A percentile compares a stretch with the other conserved stretches of the same genome.
These are phyloP conservation scores for Alloascoidea hylecoeti DNA, from an alignment of 805 yeast species.

Conservation along the genomic window DNA sequence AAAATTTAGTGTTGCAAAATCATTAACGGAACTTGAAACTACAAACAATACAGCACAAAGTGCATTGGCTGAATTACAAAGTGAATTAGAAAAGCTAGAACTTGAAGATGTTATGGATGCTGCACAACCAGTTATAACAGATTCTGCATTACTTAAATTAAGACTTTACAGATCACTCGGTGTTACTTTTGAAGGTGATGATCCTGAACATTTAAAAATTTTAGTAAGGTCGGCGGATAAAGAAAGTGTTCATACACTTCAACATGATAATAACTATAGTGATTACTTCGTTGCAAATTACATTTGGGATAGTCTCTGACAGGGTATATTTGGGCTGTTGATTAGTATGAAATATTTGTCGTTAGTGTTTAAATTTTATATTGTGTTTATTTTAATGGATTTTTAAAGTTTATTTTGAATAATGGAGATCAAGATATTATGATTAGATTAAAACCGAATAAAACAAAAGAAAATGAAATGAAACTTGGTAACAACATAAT, in stretches of 20 bases:
- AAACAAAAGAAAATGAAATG: no score
- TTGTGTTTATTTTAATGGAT: no score
- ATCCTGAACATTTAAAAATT: slow-evolving; percentile 8
- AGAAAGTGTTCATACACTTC: slow-evolving; percentile 10
- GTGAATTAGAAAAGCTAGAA: slow-evolving; percentile 9
- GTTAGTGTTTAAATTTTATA: no score
- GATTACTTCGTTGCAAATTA: slow-evolving; percentile 61
- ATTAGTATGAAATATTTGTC: no score
- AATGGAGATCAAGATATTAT: no score
- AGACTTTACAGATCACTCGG: slow-evolving; percentile 12
- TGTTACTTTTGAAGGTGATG: slow-evolving; percentile 9
- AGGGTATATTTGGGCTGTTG: no score
- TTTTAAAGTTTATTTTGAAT: no score
- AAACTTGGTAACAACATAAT: no score
- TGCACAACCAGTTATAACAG: slow-evolving; percentile 6
- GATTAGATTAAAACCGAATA: no score
- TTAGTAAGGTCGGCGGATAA: slow-evolving; percentile 9
- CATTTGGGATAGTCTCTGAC: slow-evolving; percentile 48
- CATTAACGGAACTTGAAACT: slow-evolving; percentile 14
- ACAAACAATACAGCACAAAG: slow-evolving; percentile 8
- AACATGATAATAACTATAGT: slow-evolving; percentile 32
- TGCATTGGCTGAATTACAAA: slow-evolving; percentile 8
- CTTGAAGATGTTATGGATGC: slow-evolving; percentile 7
- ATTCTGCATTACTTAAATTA: slow-evolving; percentile 8
- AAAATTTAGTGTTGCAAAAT: slow-evolving; percentile 13